Evolutionary conservation across 371 early-diverging fungal genomes (phyloP).

Genomic region (Coemansia sp.): DNA sequence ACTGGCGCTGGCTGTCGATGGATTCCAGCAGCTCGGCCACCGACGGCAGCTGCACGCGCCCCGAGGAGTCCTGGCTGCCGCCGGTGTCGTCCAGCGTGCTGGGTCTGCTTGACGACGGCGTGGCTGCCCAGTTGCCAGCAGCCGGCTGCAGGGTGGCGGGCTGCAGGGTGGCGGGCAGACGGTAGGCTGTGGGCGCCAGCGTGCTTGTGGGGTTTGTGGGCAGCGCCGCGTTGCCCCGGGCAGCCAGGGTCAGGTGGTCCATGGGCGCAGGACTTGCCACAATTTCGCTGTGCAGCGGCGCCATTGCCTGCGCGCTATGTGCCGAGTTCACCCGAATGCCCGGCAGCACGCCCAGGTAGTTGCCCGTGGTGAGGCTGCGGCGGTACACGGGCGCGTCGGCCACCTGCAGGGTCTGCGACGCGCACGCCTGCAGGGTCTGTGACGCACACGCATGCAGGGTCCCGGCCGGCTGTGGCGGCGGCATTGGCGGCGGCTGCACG

Average conservation of each 20-base stretch:
- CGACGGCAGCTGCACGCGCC: slow-evolving; percentile 25
- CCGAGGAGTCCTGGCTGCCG: not conserved
- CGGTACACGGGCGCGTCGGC: not conserved
- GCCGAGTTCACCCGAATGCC: not conserved
- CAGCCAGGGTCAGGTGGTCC: not conserved
- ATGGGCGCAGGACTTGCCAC: not conserved
- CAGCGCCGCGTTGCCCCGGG: not conserved
- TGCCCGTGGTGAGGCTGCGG: not conserved
- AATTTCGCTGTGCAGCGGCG: not conserved
- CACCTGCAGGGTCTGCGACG: too few species aligned
- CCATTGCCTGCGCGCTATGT: not conserved
- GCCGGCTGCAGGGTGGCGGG: too few species aligned
- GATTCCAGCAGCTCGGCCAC: slow-evolving; percentile 33
- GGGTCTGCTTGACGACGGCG: not conserved
- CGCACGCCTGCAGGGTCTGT: too few species aligned
- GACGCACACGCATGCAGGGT: too few species aligned
- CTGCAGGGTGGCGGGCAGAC: too few species aligned
- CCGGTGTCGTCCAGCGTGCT: not conserved
- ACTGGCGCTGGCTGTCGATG: not conserved
- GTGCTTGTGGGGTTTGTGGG: not conserved
- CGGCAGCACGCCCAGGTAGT: not conserved
- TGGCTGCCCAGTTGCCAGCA: too few species aligned
- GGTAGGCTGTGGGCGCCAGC: not conserved
- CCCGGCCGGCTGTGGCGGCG: not conserved
- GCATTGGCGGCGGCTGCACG: not conserved